Percentiles rank a stretch among this genome's conserved stretches.
These are phyloP conservation scores for Amanita rubescens DNA, from an alignment of 768 basidiomycete species.

Conservation along the genomic window DNA sequence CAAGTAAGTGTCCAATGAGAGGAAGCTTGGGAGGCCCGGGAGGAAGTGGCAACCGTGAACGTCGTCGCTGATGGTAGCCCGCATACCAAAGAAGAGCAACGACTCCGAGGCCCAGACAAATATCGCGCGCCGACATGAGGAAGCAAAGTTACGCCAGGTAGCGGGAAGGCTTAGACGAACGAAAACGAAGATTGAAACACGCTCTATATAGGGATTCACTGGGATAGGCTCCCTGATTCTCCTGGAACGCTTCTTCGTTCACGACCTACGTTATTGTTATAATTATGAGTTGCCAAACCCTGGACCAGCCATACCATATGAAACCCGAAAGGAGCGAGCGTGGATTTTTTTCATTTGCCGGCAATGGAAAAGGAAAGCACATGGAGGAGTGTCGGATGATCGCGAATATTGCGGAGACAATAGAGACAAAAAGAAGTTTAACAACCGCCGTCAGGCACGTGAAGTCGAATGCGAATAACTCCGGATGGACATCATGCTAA, in stretches of 20 bases:
- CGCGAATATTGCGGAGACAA: too few relatives aligned
- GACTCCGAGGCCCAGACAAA: not conserved
- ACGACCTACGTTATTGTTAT: not conserved
- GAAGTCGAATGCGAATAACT: not conserved
- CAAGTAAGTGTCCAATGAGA: slow-evolving; percentile 20
- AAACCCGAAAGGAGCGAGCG: not conserved
- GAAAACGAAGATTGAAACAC: not conserved
- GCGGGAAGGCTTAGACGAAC: not conserved
- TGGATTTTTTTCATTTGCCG: not conserved
- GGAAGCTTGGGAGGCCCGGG: slow-evolving; percentile 22
- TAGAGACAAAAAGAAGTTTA: too few relatives aligned
- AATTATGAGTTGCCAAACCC: too few relatives aligned
- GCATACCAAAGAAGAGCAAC: not conserved
- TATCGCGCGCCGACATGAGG: not conserved
- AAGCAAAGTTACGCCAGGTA: not conserved
- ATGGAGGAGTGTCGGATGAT: too few relatives aligned
- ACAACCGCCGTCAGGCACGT: not conserved
- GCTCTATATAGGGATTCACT: not conserved
- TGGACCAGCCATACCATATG: not conserved
- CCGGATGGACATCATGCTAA: too few relatives aligned
- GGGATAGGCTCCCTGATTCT: too few relatives aligned
- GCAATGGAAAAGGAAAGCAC: not conserved
- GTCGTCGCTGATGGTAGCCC: not conserved
- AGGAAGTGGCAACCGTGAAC: slow-evolving; percentile 15
- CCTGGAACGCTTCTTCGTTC: not conserved